These are phyloP conservation scores for Starmera dryadoides DNA, from an alignment of 805 yeast species.

Conservation along the genomic window DNA sequence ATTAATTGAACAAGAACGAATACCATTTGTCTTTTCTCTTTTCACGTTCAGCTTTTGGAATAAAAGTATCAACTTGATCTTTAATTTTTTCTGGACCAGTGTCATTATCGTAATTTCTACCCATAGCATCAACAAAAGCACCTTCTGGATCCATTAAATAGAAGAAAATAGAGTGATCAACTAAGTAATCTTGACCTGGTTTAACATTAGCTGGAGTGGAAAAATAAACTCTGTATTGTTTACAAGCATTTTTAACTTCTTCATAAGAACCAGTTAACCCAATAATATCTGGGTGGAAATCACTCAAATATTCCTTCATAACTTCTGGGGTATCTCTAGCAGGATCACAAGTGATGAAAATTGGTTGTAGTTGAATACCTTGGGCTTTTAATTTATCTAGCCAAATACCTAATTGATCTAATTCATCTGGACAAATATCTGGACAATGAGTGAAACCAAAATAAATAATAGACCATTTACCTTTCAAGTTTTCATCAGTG, in stretches of 20 bases:
- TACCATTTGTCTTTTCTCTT: conserved; percentile 55
- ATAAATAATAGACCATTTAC: conserved; percentile 79
- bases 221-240: conserved; percentile 87
- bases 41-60: conserved; percentile 66
- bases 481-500: conserved; percentile 69
- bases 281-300: conserved; percentile 83
- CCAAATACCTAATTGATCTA: conserved; percentile 78
- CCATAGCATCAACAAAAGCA: conserved; percentile 87
- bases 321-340: conserved; percentile 89
- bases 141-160: conserved; percentile 99
- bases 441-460: conserved; percentile 98
- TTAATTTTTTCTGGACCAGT: conserved; percentile 73
- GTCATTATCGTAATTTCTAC: conserved; percentile 78
- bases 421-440: conserved; percentile 96
- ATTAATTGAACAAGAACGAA: conserved; percentile 21
- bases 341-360: conserved; percentile 96
- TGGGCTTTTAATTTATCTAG: conserved; percentile 51
- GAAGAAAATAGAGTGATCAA: conserved; percentile 95
- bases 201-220: conserved; percentile 94
- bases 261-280: conserved; percentile 93
- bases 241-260: conserved; percentile 77
- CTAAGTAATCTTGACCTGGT: conserved; percentile 94
- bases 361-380: conserved; percentile 64
- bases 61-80: conserved; percentile 66
- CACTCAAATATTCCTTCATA: conserved; percentile 71